Evolutionary conservation across 2,329 filamentous ascomycete species (phyloP).

Genomic region (Alternaria metachromatica): DNA sequence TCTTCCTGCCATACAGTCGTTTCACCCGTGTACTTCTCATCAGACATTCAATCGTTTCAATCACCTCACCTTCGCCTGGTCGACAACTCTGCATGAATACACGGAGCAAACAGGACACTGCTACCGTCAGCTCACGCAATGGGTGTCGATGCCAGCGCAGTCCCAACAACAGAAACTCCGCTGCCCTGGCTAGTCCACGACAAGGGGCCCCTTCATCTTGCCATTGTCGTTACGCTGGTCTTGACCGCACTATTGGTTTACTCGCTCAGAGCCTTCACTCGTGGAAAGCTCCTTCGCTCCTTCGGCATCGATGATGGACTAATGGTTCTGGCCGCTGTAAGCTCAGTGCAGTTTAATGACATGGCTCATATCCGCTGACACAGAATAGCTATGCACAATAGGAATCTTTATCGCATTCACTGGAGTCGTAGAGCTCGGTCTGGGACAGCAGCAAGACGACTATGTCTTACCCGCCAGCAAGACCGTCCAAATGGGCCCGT

Average conservation of each 20-base stretch:
- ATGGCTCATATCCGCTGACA: background rate
- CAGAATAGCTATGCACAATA: conserved; percentile 1
- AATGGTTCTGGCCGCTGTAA: conserved; percentile 51
- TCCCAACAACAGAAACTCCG: conserved; percentile 9
- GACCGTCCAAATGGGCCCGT: conserved; percentile 4
- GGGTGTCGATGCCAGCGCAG: conserved; percentile 26
- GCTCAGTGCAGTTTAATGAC: background rate
- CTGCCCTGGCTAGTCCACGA: conserved; percentile 31
- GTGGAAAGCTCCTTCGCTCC: conserved; percentile 54
- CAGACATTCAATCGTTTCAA: conserved; percentile 1
- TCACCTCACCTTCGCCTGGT: background rate
- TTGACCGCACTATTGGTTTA: conserved; percentile 52
- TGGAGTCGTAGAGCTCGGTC: conserved; percentile 34
- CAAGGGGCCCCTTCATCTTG: conserved; percentile 47
- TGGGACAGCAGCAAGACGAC: conserved; percentile 51
- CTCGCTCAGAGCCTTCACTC: conserved; percentile 54
- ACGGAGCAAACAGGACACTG: conserved; percentile 16
- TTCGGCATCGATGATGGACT: conserved; percentile 59
- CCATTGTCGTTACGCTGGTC: conserved; percentile 51
- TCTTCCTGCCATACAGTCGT: conserved; percentile 8
- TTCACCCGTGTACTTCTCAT: conserved; percentile 2
- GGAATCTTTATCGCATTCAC: conserved; percentile 13
- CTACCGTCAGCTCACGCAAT: conserved; percentile 20
- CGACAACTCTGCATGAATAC: conserved; percentile 1
- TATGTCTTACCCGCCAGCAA: background rate